Evolutionary conservation across 2,329 filamentous ascomycete genomes (phyloP).

Genomic region (Metarhizium humberi): DNA sequence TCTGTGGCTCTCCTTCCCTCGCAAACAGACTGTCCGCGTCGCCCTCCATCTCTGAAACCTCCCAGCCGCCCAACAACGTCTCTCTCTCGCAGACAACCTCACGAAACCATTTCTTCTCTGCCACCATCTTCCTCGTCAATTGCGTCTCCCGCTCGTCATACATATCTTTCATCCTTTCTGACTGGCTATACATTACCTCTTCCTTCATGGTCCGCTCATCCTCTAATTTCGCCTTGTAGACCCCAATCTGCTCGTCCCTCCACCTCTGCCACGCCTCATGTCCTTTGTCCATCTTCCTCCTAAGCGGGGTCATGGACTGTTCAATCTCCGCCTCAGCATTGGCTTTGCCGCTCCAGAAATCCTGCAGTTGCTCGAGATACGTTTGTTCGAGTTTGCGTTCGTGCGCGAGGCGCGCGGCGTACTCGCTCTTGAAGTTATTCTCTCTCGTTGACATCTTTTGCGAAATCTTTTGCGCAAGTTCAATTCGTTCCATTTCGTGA

Average conservation of each 20-base stretch:
- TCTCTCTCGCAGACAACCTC: conserved; percentile 34
- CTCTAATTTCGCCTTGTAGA: conserved; percentile 24
- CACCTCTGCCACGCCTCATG: conserved; percentile 31
- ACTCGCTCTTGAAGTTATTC: conserved; percentile 27
- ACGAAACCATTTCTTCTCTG: conserved; percentile 38
- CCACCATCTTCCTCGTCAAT: conserved; percentile 23
- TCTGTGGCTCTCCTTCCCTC: background rate
- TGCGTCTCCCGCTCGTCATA: conserved; percentile 21
- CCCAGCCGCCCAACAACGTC: conserved; percentile 30
- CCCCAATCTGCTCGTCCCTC: conserved; percentile 29
- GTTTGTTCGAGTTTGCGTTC: conserved; percentile 34
- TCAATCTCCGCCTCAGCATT: conserved; percentile 22
- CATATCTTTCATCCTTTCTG: conserved; percentile 19
- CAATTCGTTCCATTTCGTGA: conserved; percentile 23
- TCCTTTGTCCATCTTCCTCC: conserved; percentile 30
- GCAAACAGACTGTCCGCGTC: conserved; percentile 25
- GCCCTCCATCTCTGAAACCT: conserved; percentile 33
- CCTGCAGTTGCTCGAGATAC: conserved; percentile 29
- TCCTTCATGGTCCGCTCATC: conserved; percentile 30
- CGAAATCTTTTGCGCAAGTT: conserved; percentile 16
- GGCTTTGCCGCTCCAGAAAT: conserved; percentile 27
- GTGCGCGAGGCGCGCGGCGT: conserved; percentile 26
- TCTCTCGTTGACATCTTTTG: conserved; percentile 23
- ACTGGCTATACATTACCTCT: conserved; percentile 33
- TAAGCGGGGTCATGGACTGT: conserved; percentile 24